These are phyloP conservation scores for Neodidymelliopsis sp. DNA, from an alignment of 2,329 filamentous ascomycete genomes.

Conservation along the genomic window DNA sequence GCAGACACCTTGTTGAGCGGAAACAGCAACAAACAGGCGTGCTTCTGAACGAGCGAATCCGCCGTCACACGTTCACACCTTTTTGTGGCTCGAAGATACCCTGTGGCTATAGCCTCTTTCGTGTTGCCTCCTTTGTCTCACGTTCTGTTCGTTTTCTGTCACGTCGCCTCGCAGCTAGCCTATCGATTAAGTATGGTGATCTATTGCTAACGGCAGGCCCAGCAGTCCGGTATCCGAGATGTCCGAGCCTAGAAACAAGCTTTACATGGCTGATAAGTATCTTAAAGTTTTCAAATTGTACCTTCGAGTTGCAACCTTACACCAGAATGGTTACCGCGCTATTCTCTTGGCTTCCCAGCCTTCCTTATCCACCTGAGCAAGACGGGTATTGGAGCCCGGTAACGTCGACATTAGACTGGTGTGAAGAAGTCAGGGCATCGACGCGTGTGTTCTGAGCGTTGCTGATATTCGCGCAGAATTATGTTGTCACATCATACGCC, in stretches of 20 bases:
- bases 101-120: neutral
- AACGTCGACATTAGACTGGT: conserved; percentile 79
- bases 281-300: neutral
- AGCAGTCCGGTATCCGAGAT: conserved; percentile 26
- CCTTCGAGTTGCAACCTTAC: neutral
- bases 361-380: conserved; percentile 59
- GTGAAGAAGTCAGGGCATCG: conserved; percentile 70
- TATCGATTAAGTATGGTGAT: conserved; percentile 19
- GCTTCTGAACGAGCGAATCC: no score
- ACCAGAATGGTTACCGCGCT: conserved; percentile 40
- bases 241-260: conserved; percentile 22
- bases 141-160: neutral
- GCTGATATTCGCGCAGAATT: conserved; percentile 62
- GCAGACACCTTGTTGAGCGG: conserved; percentile 13
- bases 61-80: no score
- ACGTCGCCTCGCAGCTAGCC: conserved; percentile 9
- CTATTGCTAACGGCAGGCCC: conserved; percentile 18
- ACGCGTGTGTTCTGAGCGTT: neutral
- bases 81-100: no score
- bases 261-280: conserved; percentile 8
- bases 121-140: neutral
- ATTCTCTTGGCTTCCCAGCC: conserved; percentile 51
- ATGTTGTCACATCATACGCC: conserved; percentile 76
- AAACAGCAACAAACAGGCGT: conserved; percentile 13
- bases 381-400: conserved; percentile 73